Evolutionary conservation across 106 monocot species (phyloP).

Genomic region (Posidonia australis): DNA sequence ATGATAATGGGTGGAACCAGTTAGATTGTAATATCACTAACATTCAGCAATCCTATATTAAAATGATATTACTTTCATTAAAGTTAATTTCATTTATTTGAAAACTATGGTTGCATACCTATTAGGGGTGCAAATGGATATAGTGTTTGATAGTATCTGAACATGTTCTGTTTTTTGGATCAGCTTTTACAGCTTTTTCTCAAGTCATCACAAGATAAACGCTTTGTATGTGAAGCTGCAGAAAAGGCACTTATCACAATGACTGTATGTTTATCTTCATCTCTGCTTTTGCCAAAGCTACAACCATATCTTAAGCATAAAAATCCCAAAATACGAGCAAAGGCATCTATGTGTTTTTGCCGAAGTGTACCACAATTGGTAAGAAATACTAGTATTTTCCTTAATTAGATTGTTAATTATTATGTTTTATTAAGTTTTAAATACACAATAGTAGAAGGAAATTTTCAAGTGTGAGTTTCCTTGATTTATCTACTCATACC

Average conservation of each 20-base stretch:
- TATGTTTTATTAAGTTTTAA: no score
- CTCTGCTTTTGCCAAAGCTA: constrained; percentile 67
- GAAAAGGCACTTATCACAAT: constrained; percentile 64
- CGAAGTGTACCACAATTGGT: constrained; percentile 72
- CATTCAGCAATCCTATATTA: no score
- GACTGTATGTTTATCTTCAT: constrained; percentile 74
- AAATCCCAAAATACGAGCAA: constrained; percentile 87
- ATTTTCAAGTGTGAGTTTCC: no score
- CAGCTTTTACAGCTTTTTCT: constrained; percentile 91
- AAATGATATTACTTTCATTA: no score
- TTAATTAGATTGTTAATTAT: not conserved
- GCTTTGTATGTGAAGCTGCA: constrained; percentile 98
- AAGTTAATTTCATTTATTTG: no score
- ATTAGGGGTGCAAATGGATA: no score
- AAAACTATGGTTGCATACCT: no score
- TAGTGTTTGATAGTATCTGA: not conserved
- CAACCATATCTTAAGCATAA: constrained; percentile 71
- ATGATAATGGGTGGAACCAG: no score
- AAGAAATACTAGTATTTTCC: constrained; percentile 14
- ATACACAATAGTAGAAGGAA: no score
- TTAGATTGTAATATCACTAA: no score
- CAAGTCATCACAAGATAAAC: constrained; percentile 96
- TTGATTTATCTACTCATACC: no score
- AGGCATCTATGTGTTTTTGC: constrained; percentile 80
- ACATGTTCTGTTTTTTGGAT: not conserved